Evolutionary conservation across 2,329 filamentous ascomycete genomes (phyloP).

Genomic region (Penicillium sp.): DNA sequence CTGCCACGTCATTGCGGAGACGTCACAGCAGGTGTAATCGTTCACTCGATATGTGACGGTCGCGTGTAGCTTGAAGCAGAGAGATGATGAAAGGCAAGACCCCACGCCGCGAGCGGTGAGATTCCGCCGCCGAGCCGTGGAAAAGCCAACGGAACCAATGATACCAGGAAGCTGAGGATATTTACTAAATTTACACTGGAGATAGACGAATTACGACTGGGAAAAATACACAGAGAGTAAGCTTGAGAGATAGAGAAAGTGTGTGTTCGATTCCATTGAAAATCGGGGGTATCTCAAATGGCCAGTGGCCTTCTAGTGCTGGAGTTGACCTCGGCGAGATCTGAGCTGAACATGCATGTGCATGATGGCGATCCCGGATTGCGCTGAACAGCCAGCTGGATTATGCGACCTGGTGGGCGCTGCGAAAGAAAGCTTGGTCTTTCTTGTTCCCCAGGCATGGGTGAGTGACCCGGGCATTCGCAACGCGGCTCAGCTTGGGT

Average conservation of each 20-base stretch:
- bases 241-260: background rate
- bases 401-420: background rate
- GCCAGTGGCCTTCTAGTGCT: background rate
- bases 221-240: background rate
- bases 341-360: background rate
- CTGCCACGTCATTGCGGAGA: background rate
- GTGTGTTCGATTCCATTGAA: background rate
- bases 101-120: conserved; percentile 12
- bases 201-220: background rate
- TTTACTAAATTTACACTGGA: too few relatives aligned
- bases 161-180: too few relatives aligned
- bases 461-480: background rate
- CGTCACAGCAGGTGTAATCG: background rate
- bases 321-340: background rate
- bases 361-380: background rate
- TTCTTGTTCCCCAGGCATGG: background rate
- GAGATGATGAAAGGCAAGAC: conserved; percentile 9
- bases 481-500: conserved; percentile 8
- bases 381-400: background rate
- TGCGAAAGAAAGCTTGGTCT: background rate
- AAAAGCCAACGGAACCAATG: background rate
- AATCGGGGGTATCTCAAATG: conserved; percentile 1
- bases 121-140: conserved; percentile 5
- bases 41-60: background rate
- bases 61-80: background rate